A percentile compares a stretch with the other conserved stretches of the same genome.
These are phyloP conservation scores for Chalciporus piperatus DNA, from an alignment of 768 basidiomycete genomes.

Conservation along the genomic window DNA sequence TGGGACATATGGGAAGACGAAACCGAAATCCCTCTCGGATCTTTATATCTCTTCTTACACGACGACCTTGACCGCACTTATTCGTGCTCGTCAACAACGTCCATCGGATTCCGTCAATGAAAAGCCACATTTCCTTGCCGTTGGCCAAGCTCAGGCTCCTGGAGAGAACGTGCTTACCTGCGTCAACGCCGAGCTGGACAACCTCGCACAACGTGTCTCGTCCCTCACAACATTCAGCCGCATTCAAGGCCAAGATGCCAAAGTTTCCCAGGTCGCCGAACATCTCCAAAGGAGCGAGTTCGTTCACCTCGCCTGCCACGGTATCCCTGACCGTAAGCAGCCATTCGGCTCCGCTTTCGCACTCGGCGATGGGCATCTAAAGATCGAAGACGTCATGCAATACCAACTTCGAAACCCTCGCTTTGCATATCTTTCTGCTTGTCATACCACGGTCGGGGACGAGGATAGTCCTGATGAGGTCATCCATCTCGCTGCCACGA, in stretches of 20 bases:
- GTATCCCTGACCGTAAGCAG: not conserved
- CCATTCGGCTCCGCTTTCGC: constrained; percentile 14
- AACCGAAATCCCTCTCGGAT: constrained; percentile 9
- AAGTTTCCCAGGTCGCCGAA: not conserved
- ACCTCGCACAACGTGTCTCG: not conserved
- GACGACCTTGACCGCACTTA: constrained; percentile 15
- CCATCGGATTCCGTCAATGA: not conserved
- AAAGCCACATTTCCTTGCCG: constrained; percentile 1
- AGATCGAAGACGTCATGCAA: constrained; percentile 4
- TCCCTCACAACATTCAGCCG: not conserved
- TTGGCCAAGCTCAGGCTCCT: not conserved
- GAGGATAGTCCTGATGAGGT: constrained; percentile 8
- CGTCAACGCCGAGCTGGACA: not conserved
- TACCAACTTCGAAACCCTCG: constrained; percentile 1
- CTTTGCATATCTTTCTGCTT: constrained; percentile 21
- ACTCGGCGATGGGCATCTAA: constrained; percentile 3
- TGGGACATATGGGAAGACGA: constrained; percentile 2
- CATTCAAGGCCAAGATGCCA: not conserved
- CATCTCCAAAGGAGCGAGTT: constrained; percentile 4
- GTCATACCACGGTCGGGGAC: constrained; percentile 23
- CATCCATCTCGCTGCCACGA: constrained; percentile 24
- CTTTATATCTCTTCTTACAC: constrained; percentile 20
- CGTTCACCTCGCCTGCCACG: constrained; percentile 26
- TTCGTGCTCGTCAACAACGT: constrained; percentile 3
- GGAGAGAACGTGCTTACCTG: not conserved